Conservation (phyloP, 2,329 filamentous ascomycete genomes). For the Endoconidiophora laricicola region DNA sequence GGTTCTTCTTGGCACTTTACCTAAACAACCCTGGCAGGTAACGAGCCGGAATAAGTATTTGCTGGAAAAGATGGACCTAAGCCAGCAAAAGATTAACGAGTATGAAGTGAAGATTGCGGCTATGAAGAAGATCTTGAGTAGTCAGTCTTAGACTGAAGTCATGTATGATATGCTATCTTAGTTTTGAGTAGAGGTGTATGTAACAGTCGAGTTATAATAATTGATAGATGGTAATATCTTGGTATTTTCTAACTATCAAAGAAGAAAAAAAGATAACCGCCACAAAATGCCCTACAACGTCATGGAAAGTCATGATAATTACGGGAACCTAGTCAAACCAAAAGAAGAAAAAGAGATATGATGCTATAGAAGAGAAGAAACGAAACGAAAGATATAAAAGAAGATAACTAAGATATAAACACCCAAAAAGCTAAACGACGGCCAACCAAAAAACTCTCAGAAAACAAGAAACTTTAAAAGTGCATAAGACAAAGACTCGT, state of each 20-base stretch:
- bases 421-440: background rate
- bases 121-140: conserved; percentile 43
- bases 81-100: conserved; percentile 56
- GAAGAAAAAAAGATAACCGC: too few species aligned
- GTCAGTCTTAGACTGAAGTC: background rate
- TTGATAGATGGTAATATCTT: too few species aligned
- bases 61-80: conserved; percentile 52
- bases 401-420: background rate
- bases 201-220: too few species aligned
- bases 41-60: conserved; percentile 53
- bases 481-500: too few species aligned
- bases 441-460: too few species aligned
- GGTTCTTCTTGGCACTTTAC: conserved; percentile 49
- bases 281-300: too few species aligned
- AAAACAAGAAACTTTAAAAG: too few species aligned
- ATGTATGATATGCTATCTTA: background rate
- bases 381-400: background rate
- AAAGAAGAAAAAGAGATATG: too few species aligned
- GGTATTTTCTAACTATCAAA: too few species aligned
- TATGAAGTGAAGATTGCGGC: conserved; percentile 56
- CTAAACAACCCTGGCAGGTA: conserved; percentile 53
- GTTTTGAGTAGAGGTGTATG: too few species aligned
- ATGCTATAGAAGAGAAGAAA: background rate
- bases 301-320: too few species aligned
- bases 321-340: too few species aligned